phyloP scores from a whole-genome alignment of 108 stramenopile species.

The Stephanodiscus minutulus region DNA sequence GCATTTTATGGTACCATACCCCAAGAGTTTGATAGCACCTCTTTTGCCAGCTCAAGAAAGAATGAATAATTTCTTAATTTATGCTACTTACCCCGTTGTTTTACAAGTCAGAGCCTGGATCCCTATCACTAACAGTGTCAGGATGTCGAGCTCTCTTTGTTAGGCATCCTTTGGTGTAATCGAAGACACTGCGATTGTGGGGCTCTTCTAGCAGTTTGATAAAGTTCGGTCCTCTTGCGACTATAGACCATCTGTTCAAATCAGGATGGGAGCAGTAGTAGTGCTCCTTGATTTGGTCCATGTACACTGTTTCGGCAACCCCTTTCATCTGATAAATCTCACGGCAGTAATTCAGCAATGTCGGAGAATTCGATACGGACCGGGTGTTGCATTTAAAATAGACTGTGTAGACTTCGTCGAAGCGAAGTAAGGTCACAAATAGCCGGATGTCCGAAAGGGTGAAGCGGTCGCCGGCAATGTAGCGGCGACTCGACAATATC shows the following conservation, averaged over 20 bases:
- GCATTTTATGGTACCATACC: no score
- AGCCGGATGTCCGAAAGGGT: slow-evolving; percentile 97
- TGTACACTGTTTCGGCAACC: slow-evolving; percentile 84
- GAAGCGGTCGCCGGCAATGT: slow-evolving; percentile 75
- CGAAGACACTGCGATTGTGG: no score
- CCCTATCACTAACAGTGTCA: no score
- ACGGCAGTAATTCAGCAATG: slow-evolving; percentile 89
- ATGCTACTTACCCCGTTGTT: no score
- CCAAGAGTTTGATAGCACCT: no score
- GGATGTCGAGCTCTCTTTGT: no score
- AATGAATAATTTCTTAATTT: no score
- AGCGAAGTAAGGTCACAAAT: slow-evolving; percentile 92
- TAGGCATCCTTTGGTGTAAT: no score
- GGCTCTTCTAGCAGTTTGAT: slow-evolving; percentile 61
- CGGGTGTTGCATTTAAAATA: slow-evolving; percentile 95
- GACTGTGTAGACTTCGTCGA: slow-evolving; percentile 90
- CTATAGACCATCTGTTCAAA: slow-evolving; percentile 84
- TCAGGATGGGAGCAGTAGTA: slow-evolving; percentile 89
- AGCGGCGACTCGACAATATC: slow-evolving; percentile 78
- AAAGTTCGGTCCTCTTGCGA: slow-evolving; percentile 78
- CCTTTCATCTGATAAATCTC: slow-evolving; percentile 95
- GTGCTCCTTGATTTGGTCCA: slow-evolving; percentile 96
- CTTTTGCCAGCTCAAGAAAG: no score
- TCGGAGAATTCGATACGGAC: slow-evolving; percentile 77
- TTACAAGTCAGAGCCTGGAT: no score